Evolutionary conservation across 768 basidiomycete species (phyloP), one percentile per base, ranked within the genome.

Genomic region (Amanita brunnescens): DNA sequence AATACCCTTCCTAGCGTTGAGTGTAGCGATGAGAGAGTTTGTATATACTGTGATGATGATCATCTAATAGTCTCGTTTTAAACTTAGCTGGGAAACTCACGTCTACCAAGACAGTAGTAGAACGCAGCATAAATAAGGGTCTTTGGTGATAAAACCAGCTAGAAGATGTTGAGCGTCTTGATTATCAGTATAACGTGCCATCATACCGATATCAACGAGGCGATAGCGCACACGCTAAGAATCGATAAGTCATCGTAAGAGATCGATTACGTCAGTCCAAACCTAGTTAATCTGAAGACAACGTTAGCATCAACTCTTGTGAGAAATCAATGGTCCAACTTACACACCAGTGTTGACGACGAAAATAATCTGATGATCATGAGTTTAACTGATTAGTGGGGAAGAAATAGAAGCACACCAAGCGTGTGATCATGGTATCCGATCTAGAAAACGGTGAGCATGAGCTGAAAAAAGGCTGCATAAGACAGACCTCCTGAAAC

Each of bases 81-180:
- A n/a, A n/a, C n/a, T n/a, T n/a, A 5, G 32, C 2, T 2, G 12
- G 29, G n/a, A 13, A 37, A 29, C 79, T 59, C 59, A 83, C 81
- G 59, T 51, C 80, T 70, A 21, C 80, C 79, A 35, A 80, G 72
- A 59, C 73, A 76, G 55, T 79, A 81, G 61, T 76, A 83, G 62
- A 82, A 83, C 1, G 70, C 62, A 44, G 80, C 75, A 53, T 82
- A 82, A 47, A 80, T 61, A 64, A 79, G 77, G 0, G 78, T 75
- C 3, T 68, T 34, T 1, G 71, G 71, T 24, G 74, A 73, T 10
- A 68, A 64, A 7, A 67, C 52, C 58, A 80, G 79, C 78, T 81
- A 35, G 16, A 49, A 13, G 12, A 30, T 53, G 51, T 14, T 45
- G 30, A 23, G 10, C 34, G 52, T 14, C 16, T 5, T 12, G 39